These are phyloP conservation scores for Amphibolis antarctica DNA, from an alignment of 106 monocot species.

Conservation along the genomic window DNA sequence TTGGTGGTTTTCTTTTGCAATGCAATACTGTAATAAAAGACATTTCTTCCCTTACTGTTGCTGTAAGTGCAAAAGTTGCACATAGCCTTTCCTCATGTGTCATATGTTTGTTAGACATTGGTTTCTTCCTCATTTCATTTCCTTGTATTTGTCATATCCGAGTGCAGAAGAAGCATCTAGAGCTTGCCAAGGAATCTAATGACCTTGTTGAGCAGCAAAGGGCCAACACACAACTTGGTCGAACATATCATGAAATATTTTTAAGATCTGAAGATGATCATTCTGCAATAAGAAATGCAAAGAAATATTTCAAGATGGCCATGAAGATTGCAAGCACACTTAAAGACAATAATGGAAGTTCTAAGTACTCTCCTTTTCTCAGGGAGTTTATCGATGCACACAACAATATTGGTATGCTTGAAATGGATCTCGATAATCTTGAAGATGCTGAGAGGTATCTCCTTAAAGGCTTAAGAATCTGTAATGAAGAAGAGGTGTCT, in stretches of 20 bases:
- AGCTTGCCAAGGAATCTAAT: conserved; percentile 75
- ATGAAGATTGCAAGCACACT: conserved; percentile 64
- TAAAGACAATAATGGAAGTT: conserved; percentile 41
- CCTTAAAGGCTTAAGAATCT: conserved; percentile 68
- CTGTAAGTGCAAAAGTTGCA: too few relatives aligned
- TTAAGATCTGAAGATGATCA: conserved; percentile 77
- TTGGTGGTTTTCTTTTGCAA: background rate
- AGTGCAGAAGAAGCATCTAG: conserved; percentile 81
- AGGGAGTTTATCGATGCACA: conserved; percentile 85
- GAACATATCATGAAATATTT: conserved; percentile 90
- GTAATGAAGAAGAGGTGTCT: conserved; percentile 76
- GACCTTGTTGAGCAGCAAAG: conserved; percentile 89
- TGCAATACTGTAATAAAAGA: background rate
- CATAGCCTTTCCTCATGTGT: background rate
- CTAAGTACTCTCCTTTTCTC: conserved; percentile 37
- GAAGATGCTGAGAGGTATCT: conserved; percentile 79
- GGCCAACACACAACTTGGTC: conserved; percentile 88
- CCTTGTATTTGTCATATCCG: conserved; percentile 3
- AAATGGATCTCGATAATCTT: conserved; percentile 84
- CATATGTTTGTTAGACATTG: background rate
- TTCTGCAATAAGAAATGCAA: conserved; percentile 57
- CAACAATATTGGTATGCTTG: conserved; percentile 93
- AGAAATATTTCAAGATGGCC: conserved; percentile 81
- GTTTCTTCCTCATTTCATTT: conserved; percentile 1
- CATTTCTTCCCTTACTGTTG: background rate